These are phyloP conservation scores for Quercus parvula DNA, from an alignment of 306 rosid genomes.

Conservation along the genomic window DNA sequence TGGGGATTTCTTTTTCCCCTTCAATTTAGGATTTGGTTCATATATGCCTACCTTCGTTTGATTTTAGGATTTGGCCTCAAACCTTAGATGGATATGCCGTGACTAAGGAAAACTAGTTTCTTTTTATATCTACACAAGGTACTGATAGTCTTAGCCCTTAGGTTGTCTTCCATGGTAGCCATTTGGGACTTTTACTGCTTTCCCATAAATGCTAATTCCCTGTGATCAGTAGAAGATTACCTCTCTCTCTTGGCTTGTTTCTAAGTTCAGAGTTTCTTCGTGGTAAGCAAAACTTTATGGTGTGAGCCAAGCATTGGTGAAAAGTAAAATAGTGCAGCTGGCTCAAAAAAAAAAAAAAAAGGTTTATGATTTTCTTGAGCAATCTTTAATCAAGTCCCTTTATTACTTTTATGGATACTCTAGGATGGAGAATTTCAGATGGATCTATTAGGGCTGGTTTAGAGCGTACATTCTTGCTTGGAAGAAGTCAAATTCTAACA, in stretches of 20 bases:
- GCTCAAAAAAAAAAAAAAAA: not conserved
- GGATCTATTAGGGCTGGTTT: constrained; percentile 66
- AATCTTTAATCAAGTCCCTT: not conserved
- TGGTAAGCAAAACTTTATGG: not conserved
- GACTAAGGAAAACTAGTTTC: not conserved
- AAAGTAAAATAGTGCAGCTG: not conserved
- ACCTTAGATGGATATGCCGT: not conserved
- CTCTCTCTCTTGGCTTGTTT: not conserved
- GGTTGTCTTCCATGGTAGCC: not conserved
- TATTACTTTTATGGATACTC: constrained; percentile 23
- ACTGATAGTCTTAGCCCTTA: not conserved
- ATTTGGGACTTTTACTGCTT: not conserved
- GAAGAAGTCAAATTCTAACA: constrained; percentile 69
- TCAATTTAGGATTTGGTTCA: not conserved
- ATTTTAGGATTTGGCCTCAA: not conserved
- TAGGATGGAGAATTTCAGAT: constrained; percentile 79
- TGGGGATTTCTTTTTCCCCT: not conserved
- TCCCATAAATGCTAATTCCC: not conserved
- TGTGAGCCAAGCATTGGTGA: not conserved
- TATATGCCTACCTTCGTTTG: not conserved
- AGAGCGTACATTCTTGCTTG: constrained; percentile 56
- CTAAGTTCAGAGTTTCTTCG: not conserved
- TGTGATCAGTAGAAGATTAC: not conserved
- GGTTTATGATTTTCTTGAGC: not conserved
- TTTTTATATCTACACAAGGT: not conserved